Conservation (phyloP, 805 yeast species). For the Cyberlindnera xylosilytica region DNA sequence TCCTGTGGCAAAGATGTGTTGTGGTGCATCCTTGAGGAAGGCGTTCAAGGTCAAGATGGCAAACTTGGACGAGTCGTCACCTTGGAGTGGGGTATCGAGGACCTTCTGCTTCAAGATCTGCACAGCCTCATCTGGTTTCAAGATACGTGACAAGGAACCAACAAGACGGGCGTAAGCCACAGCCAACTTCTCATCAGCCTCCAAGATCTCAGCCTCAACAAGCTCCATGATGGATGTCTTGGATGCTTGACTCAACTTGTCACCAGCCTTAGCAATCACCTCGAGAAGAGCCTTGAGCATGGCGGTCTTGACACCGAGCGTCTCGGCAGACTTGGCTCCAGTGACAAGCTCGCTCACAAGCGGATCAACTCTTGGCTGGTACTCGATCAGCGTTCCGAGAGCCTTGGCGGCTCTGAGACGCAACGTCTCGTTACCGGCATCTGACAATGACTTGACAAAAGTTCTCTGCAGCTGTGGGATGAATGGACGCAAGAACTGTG, state of each 20-base stretch:
- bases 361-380: conserved; percentile 93
- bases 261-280: conserved; percentile 77
- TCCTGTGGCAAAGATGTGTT: conserved; percentile 52
- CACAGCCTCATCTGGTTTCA: conserved; percentile 61
- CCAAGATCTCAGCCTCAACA: conserved; percentile 66
- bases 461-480: conserved; percentile 97
- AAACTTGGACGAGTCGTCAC: conserved; percentile 51
- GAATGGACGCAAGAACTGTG: conserved; percentile 89
- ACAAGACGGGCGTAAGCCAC: conserved; percentile 75
- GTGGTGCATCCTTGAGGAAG: conserved; percentile 74
- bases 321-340: conserved; percentile 67
- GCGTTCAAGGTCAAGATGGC: conserved; percentile 74
- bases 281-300: conserved; percentile 83
- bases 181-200: conserved; percentile 56
- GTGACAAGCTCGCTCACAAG: conserved; percentile 77
- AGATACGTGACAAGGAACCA: conserved; percentile 70
- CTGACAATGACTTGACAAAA: conserved; percentile 86
- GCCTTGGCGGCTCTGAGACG: conserved; percentile 87
- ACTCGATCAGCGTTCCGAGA: conserved; percentile 79
- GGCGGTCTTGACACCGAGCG: conserved; percentile 74
- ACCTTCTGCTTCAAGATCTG: conserved; percentile 59
- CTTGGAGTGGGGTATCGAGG: conserved; percentile 40
- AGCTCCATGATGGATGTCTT: conserved; percentile 65
- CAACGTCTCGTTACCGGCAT: conserved; percentile 66
- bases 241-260: conserved; percentile 70